Conservation (phyloP, 176 grass and related monocot species). For the Tillandsia fasciculata region DNA sequence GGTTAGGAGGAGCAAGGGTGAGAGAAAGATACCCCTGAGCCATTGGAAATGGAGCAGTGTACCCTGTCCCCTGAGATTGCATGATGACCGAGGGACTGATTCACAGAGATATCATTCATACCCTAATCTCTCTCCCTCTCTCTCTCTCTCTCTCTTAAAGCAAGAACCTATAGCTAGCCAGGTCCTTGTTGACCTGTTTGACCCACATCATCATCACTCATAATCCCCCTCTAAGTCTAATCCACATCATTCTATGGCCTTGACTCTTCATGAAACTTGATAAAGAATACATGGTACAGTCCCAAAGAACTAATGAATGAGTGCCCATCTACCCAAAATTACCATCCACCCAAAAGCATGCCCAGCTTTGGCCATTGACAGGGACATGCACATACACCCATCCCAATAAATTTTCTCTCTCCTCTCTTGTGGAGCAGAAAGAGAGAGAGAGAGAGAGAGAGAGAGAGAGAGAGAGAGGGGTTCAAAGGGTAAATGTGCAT, state of each 20-base stretch:
- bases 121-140: conserved; percentile 1
- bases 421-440: conserved; percentile 1
- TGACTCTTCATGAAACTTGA: conserved; percentile 32
- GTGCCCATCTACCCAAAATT: conserved; percentile 13
- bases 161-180: conserved; percentile 26
- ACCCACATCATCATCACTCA: conserved; percentile 21
- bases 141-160: conserved; percentile 28
- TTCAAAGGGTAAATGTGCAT: neutral
- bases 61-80: conserved; percentile 52
- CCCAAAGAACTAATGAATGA: conserved; percentile 6
- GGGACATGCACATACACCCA: conserved; percentile 41
- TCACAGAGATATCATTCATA: conserved; percentile 14
- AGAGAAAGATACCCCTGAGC: conserved; percentile 19
- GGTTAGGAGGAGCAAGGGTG: conserved; percentile 9
- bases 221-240: conserved; percentile 3
- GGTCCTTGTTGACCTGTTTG: conserved; percentile 11
- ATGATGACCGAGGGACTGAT: conserved; percentile 28
- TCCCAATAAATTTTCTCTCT: conserved; percentile 24
- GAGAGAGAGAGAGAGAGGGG: neutral
- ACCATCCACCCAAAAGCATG: conserved; percentile 43
- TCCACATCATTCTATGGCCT: conserved; percentile 28
- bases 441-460: neutral
- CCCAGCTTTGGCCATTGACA: conserved; percentile 48
- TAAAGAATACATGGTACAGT: conserved; percentile 21
- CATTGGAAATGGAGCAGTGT: conserved; percentile 37